A percentile compares a stretch with the other conserved stretches of the same genome.
Evolutionary conservation across 108 stramenopile genomes (phyloP).

Genomic region (Cyclotella atomus): DNA sequence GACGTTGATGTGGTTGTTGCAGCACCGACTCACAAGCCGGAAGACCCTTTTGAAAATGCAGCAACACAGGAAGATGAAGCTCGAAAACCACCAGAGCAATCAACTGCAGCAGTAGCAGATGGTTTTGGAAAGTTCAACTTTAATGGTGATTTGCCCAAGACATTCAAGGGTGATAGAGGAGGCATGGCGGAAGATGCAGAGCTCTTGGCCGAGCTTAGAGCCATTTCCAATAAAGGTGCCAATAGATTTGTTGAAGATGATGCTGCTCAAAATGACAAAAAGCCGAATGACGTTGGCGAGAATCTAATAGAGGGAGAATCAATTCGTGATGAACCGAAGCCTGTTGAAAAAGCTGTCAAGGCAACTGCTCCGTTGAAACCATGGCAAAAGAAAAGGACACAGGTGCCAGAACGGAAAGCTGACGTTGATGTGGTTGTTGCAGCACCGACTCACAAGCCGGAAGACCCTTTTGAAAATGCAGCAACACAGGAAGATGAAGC

Average conservation of each 20-base stretch:
- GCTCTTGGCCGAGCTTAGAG: slow-evolving; percentile 3
- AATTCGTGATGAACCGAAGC: background rate
- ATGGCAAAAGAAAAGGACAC: background rate
- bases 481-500: background rate
- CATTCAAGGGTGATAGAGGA: slow-evolving; percentile 10
- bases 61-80: background rate
- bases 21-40: background rate
- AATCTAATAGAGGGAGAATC: background rate
- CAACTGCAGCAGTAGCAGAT: background rate
- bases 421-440: background rate
- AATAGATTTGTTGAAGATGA: background rate
- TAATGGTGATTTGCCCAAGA: background rate
- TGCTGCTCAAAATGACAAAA: background rate
- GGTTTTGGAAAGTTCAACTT: background rate
- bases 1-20: background rate
- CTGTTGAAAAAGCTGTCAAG: background rate
- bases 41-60: background rate
- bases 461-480: background rate
- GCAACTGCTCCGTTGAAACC: background rate
- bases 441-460: background rate
- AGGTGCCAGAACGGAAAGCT: background rate
- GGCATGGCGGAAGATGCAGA: background rate
- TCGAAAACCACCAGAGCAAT: background rate
- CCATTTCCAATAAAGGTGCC: background rate
- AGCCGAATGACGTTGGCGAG: background rate